Evolutionary conservation across 2,329 filamentous ascomycete species (phyloP).

Genomic region (Raffaelea deltoideospora): DNA sequence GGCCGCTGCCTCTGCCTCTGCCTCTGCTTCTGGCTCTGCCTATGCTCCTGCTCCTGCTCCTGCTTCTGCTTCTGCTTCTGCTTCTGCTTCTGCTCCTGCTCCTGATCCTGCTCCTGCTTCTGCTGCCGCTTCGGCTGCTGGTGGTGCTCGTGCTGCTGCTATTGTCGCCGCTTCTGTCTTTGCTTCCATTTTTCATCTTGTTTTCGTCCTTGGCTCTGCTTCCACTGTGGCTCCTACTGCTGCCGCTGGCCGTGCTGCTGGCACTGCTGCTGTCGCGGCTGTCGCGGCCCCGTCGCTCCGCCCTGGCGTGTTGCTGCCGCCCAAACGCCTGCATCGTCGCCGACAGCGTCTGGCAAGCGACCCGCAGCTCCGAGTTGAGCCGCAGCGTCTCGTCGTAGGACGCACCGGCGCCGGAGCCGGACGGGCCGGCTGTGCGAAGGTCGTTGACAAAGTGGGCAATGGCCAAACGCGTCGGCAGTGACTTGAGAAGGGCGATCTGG

Average conservation of each 20-base stretch:
- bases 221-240: no score
- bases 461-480: constrained; percentile 26
- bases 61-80: no score
- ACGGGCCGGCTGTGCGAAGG: no score
- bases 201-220: no score
- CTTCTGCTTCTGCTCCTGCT: no score
- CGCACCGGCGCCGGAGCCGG: no score
- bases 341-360: constrained; percentile 20
- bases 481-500: constrained; percentile 27
- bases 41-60: no score
- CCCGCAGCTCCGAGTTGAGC: constrained; percentile 28
- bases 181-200: no score
- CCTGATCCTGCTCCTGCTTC: background rate
- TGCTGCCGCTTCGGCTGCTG: background rate
- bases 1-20: no score
- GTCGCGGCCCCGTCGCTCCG: constrained; percentile 5
- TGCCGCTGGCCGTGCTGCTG: background rate
- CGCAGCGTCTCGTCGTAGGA: constrained; percentile 32
- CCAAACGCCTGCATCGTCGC: constrained; percentile 16
- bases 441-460: constrained; percentile 31
- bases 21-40: no score
- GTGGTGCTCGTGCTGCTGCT: background rate
- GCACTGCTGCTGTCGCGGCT: background rate
- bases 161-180: background rate
- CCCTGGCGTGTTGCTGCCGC: no score